Evolutionary conservation across 352 stramenopile genomes (phyloP).

Genomic region (Halophytophthora polymorphica): DNA sequence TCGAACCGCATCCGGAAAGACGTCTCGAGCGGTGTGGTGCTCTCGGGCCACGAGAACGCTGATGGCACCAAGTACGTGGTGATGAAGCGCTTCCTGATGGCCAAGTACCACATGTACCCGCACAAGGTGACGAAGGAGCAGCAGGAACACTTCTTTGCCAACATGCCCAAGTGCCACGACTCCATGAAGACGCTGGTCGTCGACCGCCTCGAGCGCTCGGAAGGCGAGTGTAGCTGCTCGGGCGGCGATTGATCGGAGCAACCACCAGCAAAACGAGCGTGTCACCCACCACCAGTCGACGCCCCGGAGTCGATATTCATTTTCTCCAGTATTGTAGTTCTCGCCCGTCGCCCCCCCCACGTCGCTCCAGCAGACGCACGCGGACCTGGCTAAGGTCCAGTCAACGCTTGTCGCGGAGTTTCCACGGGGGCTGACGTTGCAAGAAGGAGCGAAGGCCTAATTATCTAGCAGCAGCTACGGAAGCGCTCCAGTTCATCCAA

Average conservation of each 20-base stretch:
- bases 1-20: constrained; percentile 78
- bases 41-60: constrained; percentile 55
- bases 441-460: constrained; percentile 19
- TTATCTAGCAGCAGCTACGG: constrained; percentile 29
- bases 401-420: constrained; percentile 4
- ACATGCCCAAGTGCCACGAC: constrained; percentile 57
- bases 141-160: constrained; percentile 55
- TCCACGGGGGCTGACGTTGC: constrained; percentile 11
- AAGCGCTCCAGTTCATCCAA: too few relatives aligned
- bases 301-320: constrained; percentile 5
- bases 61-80: constrained; percentile 67
- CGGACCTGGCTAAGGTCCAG: constrained; percentile 12
- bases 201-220: constrained; percentile 37
- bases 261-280: background rate
- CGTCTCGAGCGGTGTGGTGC: constrained; percentile 65
- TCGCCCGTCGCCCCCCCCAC: too few relatives aligned
- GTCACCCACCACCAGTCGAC: constrained; percentile 2
- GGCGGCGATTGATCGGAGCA: constrained; percentile 17
- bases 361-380: too few relatives aligned
- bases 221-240: constrained; percentile 18
- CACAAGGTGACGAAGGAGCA: constrained; percentile 68
- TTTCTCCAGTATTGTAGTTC: too few relatives aligned
- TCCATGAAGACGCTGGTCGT: constrained; percentile 63
- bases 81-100: constrained; percentile 80
- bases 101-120: constrained; percentile 78